These are phyloP conservation scores for Aurifilum marmelostoma DNA, from an alignment of 2,329 filamentous ascomycete species.

Conservation along the genomic window DNA sequence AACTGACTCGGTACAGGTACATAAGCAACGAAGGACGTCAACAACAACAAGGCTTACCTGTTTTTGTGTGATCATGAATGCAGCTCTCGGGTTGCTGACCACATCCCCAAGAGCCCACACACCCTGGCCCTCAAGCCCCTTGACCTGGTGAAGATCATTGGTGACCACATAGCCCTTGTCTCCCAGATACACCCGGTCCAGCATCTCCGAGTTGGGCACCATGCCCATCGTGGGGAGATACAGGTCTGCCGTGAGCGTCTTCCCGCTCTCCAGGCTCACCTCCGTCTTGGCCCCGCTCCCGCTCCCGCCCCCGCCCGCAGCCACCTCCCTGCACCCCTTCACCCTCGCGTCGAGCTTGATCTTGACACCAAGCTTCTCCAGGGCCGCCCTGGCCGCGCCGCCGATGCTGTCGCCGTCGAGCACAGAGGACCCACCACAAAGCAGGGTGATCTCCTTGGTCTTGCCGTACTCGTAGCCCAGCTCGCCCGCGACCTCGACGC, in stretches of 20 bases:
- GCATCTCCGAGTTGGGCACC: slow-evolving; percentile 57
- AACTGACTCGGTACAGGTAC: no score
- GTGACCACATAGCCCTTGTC: slow-evolving; percentile 50
- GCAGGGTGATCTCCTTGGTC: slow-evolving; percentile 53
- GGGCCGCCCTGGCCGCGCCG: slow-evolving; percentile 48
- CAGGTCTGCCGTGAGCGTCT: slow-evolving; percentile 55
- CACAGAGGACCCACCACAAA: slow-evolving; percentile 46
- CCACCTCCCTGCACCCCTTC: slow-evolving; percentile 36
- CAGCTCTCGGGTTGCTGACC: slow-evolving; percentile 52
- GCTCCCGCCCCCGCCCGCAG: slow-evolving; percentile 52
- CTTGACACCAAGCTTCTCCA: slow-evolving; percentile 57
- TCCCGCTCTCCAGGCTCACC: slow-evolving; percentile 50
- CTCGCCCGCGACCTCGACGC: slow-evolving; percentile 59
- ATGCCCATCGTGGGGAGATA: slow-evolving; percentile 61
- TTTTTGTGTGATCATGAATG: slow-evolving; percentile 50
- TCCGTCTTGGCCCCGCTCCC: slow-evolving; percentile 55
- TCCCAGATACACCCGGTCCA: slow-evolving; percentile 50
- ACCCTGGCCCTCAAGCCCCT: slow-evolving; percentile 40
- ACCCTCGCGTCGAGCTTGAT: slow-evolving; percentile 50
- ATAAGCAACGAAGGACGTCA: not conserved
- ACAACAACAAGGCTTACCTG: slow-evolving; percentile 48
- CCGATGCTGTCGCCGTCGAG: slow-evolving; percentile 50
- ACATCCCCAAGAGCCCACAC: slow-evolving; percentile 61
- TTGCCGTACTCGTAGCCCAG: slow-evolving; percentile 53
- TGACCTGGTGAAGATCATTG: slow-evolving; percentile 55